These are phyloP conservation scores for Aspergillus haitiensis DNA, from an alignment of 495 filamentous ascomycete species.

Conservation along the genomic window DNA sequence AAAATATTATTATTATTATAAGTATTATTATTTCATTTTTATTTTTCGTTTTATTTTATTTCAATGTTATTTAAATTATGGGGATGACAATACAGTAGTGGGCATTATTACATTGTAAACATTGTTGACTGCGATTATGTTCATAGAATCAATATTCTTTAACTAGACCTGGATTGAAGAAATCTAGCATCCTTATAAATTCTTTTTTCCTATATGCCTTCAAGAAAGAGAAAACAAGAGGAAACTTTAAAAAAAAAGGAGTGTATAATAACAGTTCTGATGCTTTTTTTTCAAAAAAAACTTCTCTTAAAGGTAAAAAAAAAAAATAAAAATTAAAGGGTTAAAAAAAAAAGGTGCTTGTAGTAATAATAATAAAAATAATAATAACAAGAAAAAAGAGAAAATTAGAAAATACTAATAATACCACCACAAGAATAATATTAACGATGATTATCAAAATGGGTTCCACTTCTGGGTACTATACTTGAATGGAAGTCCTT, in stretches of 20 bases:
- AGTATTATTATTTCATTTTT: conserved; percentile 17
- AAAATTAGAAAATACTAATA: not conserved
- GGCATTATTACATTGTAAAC: not conserved
- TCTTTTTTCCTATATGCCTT: no score
- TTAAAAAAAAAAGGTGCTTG: not conserved
- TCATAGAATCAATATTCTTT: no score
- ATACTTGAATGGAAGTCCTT: conserved; percentile 23
- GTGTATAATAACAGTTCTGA: no score
- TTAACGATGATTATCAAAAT: conserved; percentile 14
- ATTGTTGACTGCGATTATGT: not conserved
- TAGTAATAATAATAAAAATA: not conserved
- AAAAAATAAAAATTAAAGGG: no score
- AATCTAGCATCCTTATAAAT: no score
- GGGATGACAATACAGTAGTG: not conserved
- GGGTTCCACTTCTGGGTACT: conserved; percentile 25
- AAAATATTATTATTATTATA: conserved; percentile 9
- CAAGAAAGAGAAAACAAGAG: no score
- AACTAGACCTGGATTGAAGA: no score
- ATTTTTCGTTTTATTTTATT: conserved; percentile 10
- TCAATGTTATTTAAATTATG: conserved; percentile 13
- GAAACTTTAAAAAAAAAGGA: no score
- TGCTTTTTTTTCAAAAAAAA: no score
- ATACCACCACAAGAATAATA: conserved; percentile 9
- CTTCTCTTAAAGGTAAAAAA: not conserved
- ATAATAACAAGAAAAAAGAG: not conserved